phyloP scores from a whole-genome alignment of 225 moss, liverwort and hornwort genomes.

The Anthoceros angustus region DNA sequence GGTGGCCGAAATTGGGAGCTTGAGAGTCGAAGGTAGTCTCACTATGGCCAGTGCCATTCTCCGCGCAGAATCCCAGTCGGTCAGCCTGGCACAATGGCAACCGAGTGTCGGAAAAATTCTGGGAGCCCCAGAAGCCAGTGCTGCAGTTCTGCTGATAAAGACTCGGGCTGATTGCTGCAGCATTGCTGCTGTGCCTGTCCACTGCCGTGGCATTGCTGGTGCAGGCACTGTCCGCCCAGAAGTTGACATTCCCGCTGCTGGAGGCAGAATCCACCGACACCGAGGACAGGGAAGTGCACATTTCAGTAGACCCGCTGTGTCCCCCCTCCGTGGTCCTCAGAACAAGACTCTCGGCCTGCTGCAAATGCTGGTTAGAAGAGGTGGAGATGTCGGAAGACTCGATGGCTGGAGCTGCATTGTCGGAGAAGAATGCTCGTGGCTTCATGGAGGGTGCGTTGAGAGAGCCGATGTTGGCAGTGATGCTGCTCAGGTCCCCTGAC shows the following conservation, averaged over 20 bases:
- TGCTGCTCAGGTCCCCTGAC: constrained; percentile 1
- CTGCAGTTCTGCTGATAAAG: not conserved
- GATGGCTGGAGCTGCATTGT: not conserved
- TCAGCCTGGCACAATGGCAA: not conserved
- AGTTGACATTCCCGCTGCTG: constrained; percentile 2
- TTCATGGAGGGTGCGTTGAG: not conserved
- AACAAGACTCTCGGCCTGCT: not conserved
- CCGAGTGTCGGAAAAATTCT: not conserved
- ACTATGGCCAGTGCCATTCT: not conserved
- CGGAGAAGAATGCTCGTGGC: not conserved
- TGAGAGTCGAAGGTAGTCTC: not conserved
- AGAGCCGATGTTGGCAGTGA: constrained; percentile 2
- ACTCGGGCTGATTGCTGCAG: not conserved
- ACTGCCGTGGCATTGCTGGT: not conserved
- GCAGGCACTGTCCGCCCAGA: constrained; percentile 2
- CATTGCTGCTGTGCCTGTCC: not conserved
- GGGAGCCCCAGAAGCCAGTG: not conserved
- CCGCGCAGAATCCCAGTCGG: not conserved
- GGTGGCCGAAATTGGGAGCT: not conserved
- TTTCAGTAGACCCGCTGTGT: not conserved
- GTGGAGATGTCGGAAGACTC: constrained; percentile 5
- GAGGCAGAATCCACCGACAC: constrained; percentile 1
- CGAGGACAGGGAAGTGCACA: constrained; percentile 5
- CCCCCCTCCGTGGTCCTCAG: not conserved
- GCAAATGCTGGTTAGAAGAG: not conserved